Evolutionary conservation across 1,284 basidiomycete genomes (phyloP), one percentile per base, ranked within the genome.

Genomic region (Volvariella volvacea): DNA sequence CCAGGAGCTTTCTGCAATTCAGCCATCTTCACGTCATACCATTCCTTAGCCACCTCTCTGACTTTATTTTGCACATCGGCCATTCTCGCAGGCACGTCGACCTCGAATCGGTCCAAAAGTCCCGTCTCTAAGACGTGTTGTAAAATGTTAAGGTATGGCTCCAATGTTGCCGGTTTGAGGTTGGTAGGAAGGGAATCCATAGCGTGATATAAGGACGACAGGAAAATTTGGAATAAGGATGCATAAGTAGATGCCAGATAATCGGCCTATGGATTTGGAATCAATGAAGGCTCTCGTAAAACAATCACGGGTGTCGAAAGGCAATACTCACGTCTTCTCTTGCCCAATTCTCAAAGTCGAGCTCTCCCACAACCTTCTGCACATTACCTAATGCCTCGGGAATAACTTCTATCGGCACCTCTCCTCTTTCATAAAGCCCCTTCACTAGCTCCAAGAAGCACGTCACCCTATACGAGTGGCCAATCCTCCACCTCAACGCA

Each of bases 401-500:
- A 41, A 99, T 81, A 62, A 95, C 99, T 55, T 96, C 94, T 52
- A 95, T 68, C 2, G 95, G 95, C 4, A 97, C 89, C 53, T 94
- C 84, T 53, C 91, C 88, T 20, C 88, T 75, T 65, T 94, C 90
- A 59, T 88, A 97, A 58, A 93, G 85, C 42, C 84, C 78, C 51
- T 84, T 84, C 50, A 98, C 91, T 33, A 93, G 76, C 43, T 92
- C 88, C 53, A 97, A 66, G 63, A 96, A 95, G 54, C 85, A 86
- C 7, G 84, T 75, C 0, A 78, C 79, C 17, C 89, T 80, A 57
- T 90, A 92, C 2, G 87, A 70, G 43, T 86, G 78, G 6, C 84
- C 78, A 45, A 99, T 83, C 44, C 95, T 74, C 96, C 96, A 98
- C 34, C 91, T 76, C 46, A 85, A 57, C 1, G 92, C 92, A 55